Base-by-base conservation (phyloP, 805 yeast genomes). In the Kockiozyma suomiensis region DNA sequence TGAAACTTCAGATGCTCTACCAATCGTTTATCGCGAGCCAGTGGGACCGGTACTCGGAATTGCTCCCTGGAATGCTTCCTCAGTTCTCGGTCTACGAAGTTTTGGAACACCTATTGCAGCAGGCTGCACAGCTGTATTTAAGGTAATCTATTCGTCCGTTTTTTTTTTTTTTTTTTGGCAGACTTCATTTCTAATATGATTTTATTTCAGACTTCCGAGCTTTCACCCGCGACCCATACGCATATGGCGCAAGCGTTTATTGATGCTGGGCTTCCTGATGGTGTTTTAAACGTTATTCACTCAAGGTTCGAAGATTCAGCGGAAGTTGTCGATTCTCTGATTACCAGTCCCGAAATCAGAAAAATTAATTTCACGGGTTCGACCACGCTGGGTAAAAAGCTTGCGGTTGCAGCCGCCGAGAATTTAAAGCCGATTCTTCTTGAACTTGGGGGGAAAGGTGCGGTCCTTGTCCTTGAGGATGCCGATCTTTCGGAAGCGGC, bases 311-410 rank as follows among this genome's bases (percentile, higher is more conserved):
- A 52, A 30, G 52, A 48, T 41, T 49, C 69, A 1, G 83, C 89
- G 66, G 84, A 82, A 72, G 82, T 83, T 70, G 85, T 88, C 57
- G 90, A 91, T 74, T 82, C 82, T 68, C 83, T 88, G 52, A 83
- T 89, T 68, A 78, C 88, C 57, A 89, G 86, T 74, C 86, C 85
- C 64, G 81, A 79, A 71, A 83, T 89, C 72, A 85, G 85, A 74
- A 89, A 88, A 78, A 79, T 89, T 71, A 90, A 93, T 17, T 89
- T 89, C 76, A 89, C 96, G 59, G 96, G 96, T 73, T 88, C 96
- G 21, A 87, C 94, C 50, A 85, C 85, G 41, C 85, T 88, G 66
- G 96, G 96, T 72, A 82, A 85, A 71, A 78, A 76, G 68, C 85
- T 88, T 69, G 86, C 87, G 84, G 80, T 79, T 66, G 77, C 81